These are phyloP conservation scores for Verbena officinalis DNA, from an alignment of 257 asterid species.

Conservation along the genomic window DNA sequence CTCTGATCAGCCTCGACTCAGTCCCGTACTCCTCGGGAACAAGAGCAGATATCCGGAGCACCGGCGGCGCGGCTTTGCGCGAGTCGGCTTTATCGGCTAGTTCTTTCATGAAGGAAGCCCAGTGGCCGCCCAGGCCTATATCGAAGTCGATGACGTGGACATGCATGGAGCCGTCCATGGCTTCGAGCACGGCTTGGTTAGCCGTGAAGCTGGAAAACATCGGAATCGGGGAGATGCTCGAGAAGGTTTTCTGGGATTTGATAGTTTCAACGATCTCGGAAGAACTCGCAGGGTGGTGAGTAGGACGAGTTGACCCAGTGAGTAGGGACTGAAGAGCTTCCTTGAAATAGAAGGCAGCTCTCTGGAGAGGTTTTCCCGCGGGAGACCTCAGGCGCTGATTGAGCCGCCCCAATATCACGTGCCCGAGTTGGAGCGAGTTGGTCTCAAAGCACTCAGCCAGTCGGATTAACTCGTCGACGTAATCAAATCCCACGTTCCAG, in stretches of 20 bases:
- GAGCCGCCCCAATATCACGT: slow-evolving; percentile 76
- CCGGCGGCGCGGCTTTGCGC: slow-evolving; percentile 44
- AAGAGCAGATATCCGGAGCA: slow-evolving; percentile 69
- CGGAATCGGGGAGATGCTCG: slow-evolving; percentile 72
- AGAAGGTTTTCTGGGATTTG: slow-evolving; percentile 70
- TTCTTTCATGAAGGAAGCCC: slow-evolving; percentile 93
- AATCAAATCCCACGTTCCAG: slow-evolving; percentile 64
- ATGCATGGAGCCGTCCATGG: slow-evolving; percentile 54
- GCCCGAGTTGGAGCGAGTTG: slow-evolving; percentile 76
- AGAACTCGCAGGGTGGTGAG: slow-evolving; percentile 48
- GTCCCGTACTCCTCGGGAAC: slow-evolving; percentile 72
- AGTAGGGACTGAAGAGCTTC: slow-evolving; percentile 82
- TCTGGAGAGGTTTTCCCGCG: slow-evolving; percentile 67
- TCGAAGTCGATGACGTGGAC: slow-evolving; percentile 89
- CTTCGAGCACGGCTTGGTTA: slow-evolving; percentile 87
- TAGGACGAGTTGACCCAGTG: slow-evolving; percentile 60
- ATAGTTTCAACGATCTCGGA: slow-evolving; percentile 70
- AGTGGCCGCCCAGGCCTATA: slow-evolving; percentile 58
- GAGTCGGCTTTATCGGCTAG: slow-evolving; percentile 65
- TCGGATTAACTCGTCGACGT: slow-evolving; percentile 79
- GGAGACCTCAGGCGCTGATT: slow-evolving; percentile 73
- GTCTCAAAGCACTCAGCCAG: slow-evolving; percentile 89
- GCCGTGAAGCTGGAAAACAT: slow-evolving; percentile 90
- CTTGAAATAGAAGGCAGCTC: slow-evolving; percentile 95
- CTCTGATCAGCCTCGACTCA: slow-evolving; percentile 66